phyloP scores from a whole-genome alignment of 352 stramenopile species.

The Phytophthora idaei region DNA sequence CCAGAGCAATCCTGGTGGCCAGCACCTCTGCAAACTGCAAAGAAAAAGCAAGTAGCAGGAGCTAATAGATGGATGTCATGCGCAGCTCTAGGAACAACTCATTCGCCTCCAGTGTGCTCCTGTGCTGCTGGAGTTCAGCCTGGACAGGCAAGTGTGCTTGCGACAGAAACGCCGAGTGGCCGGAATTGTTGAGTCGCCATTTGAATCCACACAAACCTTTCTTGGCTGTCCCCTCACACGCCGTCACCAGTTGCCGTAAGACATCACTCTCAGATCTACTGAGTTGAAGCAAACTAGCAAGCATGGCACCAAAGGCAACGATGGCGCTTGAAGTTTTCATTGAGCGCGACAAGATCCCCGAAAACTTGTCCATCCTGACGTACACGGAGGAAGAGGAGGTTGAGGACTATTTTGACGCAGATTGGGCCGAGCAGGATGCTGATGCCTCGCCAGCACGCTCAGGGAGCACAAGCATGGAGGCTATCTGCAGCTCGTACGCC shows the following conservation, averaged over 20 bases:
- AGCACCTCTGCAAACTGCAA: no score
- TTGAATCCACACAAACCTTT: slow-evolving; percentile 23
- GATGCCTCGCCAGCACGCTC: neutral
- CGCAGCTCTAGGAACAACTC: slow-evolving; percentile 6
- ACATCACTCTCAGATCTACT: slow-evolving; percentile 29
- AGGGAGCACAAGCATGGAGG: slow-evolving; percentile 12
- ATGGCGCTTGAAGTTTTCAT: slow-evolving; percentile 29
- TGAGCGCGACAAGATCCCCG: slow-evolving; percentile 20
- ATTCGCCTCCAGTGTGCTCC: slow-evolving; percentile 6
- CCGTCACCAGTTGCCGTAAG: slow-evolving; percentile 5
- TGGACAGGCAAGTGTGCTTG: slow-evolving; percentile 26
- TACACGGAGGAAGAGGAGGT: slow-evolving; percentile 32
- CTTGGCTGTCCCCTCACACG: slow-evolving; percentile 8
- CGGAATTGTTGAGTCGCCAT: slow-evolving; percentile 11
- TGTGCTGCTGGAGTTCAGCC: slow-evolving; percentile 8
- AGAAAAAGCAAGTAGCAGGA: no score
- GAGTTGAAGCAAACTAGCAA: slow-evolving; percentile 13
- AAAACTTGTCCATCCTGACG: slow-evolving; percentile 31
- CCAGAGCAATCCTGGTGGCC: no score
- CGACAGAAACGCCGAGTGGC: slow-evolving; percentile 33
- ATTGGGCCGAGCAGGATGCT: slow-evolving; percentile 25
- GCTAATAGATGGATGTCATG: no score
- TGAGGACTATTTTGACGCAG: slow-evolving; percentile 24
- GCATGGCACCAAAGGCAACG: slow-evolving; percentile 11
- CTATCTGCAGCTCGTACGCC: slow-evolving; percentile 15